phyloP scores from a whole-genome alignment of 164 flowering plant species.

The Tetracentron sinense region DNA sequence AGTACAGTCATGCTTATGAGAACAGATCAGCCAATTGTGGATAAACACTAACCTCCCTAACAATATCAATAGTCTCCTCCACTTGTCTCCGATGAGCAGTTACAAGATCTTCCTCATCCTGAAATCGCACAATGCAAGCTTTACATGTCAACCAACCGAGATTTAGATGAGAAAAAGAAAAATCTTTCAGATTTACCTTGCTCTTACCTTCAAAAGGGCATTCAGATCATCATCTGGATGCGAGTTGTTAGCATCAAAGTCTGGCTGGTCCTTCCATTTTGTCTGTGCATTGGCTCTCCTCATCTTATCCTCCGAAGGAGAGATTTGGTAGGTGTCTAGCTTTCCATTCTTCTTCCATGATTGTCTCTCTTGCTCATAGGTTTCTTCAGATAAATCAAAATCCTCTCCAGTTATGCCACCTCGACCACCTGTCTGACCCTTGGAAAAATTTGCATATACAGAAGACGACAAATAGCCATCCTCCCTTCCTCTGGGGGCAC shows the following conservation, averaged over 20 bases:
- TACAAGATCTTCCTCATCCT: slow-evolving; percentile 84
- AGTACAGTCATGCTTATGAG: background rate
- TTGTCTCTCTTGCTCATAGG: slow-evolving; percentile 44
- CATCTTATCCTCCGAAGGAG: slow-evolving; percentile 33
- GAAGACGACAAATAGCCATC: slow-evolving; percentile 31
- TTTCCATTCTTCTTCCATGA: slow-evolving; percentile 35
- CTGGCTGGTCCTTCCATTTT: slow-evolving; percentile 37
- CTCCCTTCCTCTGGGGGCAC: slow-evolving; percentile 41
- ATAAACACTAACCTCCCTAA: slow-evolving; percentile 51
- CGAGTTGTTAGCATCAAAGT: slow-evolving; percentile 26
- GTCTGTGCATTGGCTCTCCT: slow-evolving; percentile 31
- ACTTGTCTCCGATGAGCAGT: slow-evolving; percentile 66
- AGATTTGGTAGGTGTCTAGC: slow-evolving; percentile 23
- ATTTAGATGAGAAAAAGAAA: background rate
- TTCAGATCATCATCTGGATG: slow-evolving; percentile 59
- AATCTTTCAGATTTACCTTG: background rate
- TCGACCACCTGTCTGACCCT: slow-evolving; percentile 29
- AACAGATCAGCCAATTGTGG: background rate
- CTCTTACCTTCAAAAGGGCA: slow-evolving; percentile 57
- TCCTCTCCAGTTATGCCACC: slow-evolving; percentile 29
- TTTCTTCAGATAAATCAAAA: slow-evolving; percentile 40
- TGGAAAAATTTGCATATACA: slow-evolving; percentile 29
- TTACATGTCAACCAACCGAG: slow-evolving; percentile 2
- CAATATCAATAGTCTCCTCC: slow-evolving; percentile 73
- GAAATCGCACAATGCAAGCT: slow-evolving; percentile 4